Evolutionary conservation across 805 yeast species (phyloP).

Genomic region (Nakazawaea wyomingensis): DNA sequence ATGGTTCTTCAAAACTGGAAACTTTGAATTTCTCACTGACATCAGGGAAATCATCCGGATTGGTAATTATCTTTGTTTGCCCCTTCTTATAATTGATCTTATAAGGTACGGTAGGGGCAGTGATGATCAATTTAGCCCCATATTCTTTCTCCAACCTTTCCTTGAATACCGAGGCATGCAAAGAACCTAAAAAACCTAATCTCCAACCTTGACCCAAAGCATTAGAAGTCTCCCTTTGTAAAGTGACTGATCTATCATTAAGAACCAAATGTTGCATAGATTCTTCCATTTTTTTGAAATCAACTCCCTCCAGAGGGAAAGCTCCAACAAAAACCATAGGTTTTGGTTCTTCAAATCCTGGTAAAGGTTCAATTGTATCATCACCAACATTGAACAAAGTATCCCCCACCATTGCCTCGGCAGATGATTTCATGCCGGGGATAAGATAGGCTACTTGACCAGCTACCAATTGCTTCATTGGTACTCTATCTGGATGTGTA

Average conservation of each 20-base stretch:
- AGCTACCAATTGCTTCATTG: slow-evolving; percentile 61
- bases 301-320: slow-evolving; percentile 91
- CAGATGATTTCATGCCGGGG: slow-evolving; percentile 89
- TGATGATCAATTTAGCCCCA: slow-evolving; percentile 85
- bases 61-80: slow-evolving; percentile 59
- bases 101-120: slow-evolving; percentile 96
- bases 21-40: slow-evolving; percentile 35
- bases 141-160: slow-evolving; percentile 91
- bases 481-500: slow-evolving; percentile 83
- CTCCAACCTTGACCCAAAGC: slow-evolving; percentile 99
- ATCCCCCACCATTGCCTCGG: slow-evolving; percentile 89
- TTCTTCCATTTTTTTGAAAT: slow-evolving; percentile 85
- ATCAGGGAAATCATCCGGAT: slow-evolving; percentile 92
- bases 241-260: slow-evolving; percentile 86
- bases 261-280: slow-evolving; percentile 82
- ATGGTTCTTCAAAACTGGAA: slow-evolving; percentile 70
- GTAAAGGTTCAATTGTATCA: slow-evolving; percentile 66
- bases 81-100: slow-evolving; percentile 67
- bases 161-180: slow-evolving; percentile 92
- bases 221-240: slow-evolving; percentile 85
- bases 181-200: slow-evolving; percentile 86
- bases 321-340: slow-evolving; percentile 99
- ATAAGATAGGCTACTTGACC: slow-evolving; percentile 95
- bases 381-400: slow-evolving; percentile 64
- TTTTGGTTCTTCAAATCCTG: slow-evolving; percentile 94